Base-by-base conservation (phyloP, 2,329 filamentous ascomycete genomes). In the Pseudogymnoascus sp. region DNA sequence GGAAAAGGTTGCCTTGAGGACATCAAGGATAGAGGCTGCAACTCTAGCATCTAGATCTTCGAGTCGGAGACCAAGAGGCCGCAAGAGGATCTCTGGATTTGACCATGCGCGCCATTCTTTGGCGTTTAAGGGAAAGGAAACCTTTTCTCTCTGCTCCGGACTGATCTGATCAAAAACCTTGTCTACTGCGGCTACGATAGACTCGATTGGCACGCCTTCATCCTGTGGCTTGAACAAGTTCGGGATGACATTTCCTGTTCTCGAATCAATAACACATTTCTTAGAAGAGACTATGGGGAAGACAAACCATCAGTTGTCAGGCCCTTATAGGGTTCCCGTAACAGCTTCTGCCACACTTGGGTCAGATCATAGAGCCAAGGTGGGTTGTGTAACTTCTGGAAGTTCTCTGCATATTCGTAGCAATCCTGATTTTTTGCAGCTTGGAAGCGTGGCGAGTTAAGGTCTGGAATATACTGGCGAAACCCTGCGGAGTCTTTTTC, bases 321-420 rank as follows among this genome's bases (percentile, higher is more conserved):
- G 8, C 71, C 71, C 31, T 66, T 68, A 31, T 69, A 72, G 17
- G 70, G 69, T 29, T 65, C 64, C 60, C 77, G 79, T 1, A 87
- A 62, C 7, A 88, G 88, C 69, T 92, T 91, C 15, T 80, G 73
- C 74, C 90, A 92, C 12, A 89, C 89, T 70, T 89, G 85, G 0
- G 84, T 80, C 0, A 88, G 72, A 0, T 76, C 82, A 67, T 87
- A 80, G 13, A 91, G 74, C 87, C 87, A 90, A 0, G 88, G 87
- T 0, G 88, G 87, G 10, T 77, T 75, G 0, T 81, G 81, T 17
- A 78, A 72, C 35, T 83, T 78, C 64, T 83, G 83, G 69, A 90
- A 88, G 3, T 75, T 80, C 5, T 79, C 74, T 0, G 83, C 84
- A 65, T 90, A 89, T 63, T 83, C 79, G 62, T 85, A 80, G 2